phyloP scores from a whole-genome alignment of 441 rosid species.

The Manihot esculenta region DNA sequence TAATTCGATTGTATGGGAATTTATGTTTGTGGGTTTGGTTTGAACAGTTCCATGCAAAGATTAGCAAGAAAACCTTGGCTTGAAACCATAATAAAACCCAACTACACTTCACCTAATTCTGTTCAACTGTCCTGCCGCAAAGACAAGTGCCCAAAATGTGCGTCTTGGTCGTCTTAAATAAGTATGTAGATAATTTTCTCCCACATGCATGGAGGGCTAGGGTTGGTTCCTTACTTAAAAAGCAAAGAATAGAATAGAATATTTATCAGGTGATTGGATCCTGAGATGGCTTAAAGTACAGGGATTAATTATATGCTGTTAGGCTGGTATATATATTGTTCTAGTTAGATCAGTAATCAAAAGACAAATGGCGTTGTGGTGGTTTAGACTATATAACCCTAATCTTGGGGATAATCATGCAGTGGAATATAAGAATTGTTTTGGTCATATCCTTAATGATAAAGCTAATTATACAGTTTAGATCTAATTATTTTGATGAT shows the following conservation, averaged over 20 bases:
- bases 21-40: slow-evolving; percentile 1
- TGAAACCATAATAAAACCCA: slow-evolving; percentile 12
- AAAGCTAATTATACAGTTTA: slow-evolving; percentile 1
- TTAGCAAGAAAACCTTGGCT: slow-evolving; percentile 1
- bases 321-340: not conserved
- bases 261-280: too few relatives aligned
- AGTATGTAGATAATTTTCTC: not conserved
- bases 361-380: slow-evolving; percentile 13
- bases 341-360: not conserved
- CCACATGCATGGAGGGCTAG: not conserved
- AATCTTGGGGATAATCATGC: slow-evolving; percentile 9
- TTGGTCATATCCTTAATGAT: not conserved
- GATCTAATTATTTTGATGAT: not conserved
- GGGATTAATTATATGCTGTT: too few relatives aligned
- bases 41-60: slow-evolving; percentile 1
- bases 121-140: slow-evolving; percentile 21
- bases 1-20: not conserved
- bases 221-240: not conserved
- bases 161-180: slow-evolving; percentile 5
- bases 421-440: not conserved
- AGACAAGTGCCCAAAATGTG: slow-evolving; percentile 10
- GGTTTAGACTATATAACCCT: slow-evolving; percentile 18
- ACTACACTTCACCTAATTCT: slow-evolving; percentile 23
- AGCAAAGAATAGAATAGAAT: not conserved
- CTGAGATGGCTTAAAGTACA: too few relatives aligned